Evolutionary conservation across 2,329 filamentous ascomycete species (phyloP), one percentile per base, ranked within the genome.

Genomic region (Albifimbria verrucaria): DNA sequence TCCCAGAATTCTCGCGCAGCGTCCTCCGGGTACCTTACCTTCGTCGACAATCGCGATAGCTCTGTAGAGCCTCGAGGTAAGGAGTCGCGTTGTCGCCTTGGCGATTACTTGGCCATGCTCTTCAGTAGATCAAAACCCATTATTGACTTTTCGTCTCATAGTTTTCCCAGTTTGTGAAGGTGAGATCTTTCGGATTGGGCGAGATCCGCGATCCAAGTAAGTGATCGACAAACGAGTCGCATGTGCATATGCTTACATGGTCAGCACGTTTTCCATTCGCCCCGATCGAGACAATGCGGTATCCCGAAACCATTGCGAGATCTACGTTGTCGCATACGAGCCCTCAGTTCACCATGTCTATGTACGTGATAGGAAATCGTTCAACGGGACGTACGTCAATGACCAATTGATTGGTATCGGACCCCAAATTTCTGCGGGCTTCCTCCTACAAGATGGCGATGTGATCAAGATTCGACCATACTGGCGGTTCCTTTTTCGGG

Each of bases 311-410:
- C 81, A 84, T 51, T 79, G 81, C 57, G 77, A 82, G 57, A 68
- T 84, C 26, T 85, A 83, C 61, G 77, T 76, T 2, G 67, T 84
- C 41, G 62, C 76, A 10, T 81, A 82, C 55, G 79, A 82, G 44
- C 63, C 66, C 20, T 66, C 63, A 9, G 52, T 66, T 57, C 68
- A 69, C 44, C 65, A 81, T 51, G 65, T 84, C 41, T 85, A 82
- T 56, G 79, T 82, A 24, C 77, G 81, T 15, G 82, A 85, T 57
- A 74, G 77, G 22, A 75, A 76, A 50, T 83, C 81, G 4, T 68
- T 68, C 17, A 79, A 78, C 51, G 81, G 81, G 2, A 84, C 81
- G 0, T 77, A 70, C 49, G 74, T 85, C 36, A 81, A 83, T 52
- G 71, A 65, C 1, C 48, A 61, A 1, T 65, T 72, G 17, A 74